phyloP scores from a whole-genome alignment of 306 rosid species.

The Cicer arietinum region DNA sequence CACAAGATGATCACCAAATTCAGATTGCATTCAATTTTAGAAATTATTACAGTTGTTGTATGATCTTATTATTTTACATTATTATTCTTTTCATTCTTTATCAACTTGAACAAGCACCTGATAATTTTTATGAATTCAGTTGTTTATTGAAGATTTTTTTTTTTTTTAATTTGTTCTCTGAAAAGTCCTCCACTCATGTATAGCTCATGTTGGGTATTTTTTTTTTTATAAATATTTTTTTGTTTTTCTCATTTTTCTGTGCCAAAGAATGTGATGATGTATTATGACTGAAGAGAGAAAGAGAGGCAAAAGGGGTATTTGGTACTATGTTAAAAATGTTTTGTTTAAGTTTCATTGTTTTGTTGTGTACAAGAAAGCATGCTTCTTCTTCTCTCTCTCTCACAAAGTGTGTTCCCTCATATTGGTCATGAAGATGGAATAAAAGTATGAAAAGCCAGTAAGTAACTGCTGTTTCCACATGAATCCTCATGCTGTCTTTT shows the following conservation, averaged over 20 bases:
- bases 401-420: constrained; percentile 30
- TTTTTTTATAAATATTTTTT: constrained; percentile 21
- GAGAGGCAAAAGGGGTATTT: constrained; percentile 35
- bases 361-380: constrained; percentile 60
- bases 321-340: constrained; percentile 51
- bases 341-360: constrained; percentile 61
- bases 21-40: constrained; percentile 48
- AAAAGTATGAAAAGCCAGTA: constrained; percentile 58
- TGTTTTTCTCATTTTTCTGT: constrained; percentile 44
- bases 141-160: constrained; percentile 36
- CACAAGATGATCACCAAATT: constrained; percentile 32
- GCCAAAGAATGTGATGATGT: constrained; percentile 56
- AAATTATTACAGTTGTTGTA: constrained; percentile 3
- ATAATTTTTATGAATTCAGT: constrained; percentile 32
- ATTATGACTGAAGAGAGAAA: constrained; percentile 46
- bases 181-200: constrained; percentile 54
- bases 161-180: constrained; percentile 30
- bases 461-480: constrained; percentile 71
- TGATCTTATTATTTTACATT: constrained; percentile 39
- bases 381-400: constrained; percentile 34
- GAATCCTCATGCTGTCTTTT: constrained; percentile 71
- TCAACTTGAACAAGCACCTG: constrained; percentile 35
- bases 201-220: constrained; percentile 58
- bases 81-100: constrained; percentile 59
- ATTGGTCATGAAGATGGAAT: constrained; percentile 56